These are phyloP conservation scores for Pulveroboletus sp. DNA, from an alignment of 768 basidiomycete genomes.

Conservation along the genomic window DNA sequence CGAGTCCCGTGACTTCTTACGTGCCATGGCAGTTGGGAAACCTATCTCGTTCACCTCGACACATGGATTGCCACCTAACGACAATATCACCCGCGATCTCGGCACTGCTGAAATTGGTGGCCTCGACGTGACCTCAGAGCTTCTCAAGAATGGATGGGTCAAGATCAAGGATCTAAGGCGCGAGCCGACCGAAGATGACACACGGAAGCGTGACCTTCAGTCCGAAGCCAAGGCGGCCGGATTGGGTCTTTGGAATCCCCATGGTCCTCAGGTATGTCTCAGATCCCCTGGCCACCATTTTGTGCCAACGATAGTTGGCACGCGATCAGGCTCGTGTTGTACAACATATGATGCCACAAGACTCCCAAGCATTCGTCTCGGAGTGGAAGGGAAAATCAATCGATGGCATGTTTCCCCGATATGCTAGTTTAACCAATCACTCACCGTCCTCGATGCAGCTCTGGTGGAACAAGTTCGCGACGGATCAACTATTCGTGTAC, in stretches of 20 bases:
- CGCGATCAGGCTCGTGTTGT: slow-evolving; percentile 59
- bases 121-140: slow-evolving; percentile 64
- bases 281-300: background rate
- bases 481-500: slow-evolving; percentile 83
- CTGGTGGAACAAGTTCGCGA: slow-evolving; percentile 93
- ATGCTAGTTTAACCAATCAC: background rate
- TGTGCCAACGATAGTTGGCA: slow-evolving; percentile 4
- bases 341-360: slow-evolving; percentile 82
- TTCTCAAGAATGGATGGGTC: slow-evolving; percentile 90
- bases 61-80: slow-evolving; percentile 73
- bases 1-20: slow-evolving; percentile 89
- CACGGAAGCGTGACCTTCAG: slow-evolving; percentile 67
- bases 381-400: slow-evolving; percentile 91
- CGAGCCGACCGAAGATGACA: slow-evolving; percentile 76
- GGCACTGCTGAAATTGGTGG: slow-evolving; percentile 72
- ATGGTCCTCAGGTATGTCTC: slow-evolving; percentile 58
- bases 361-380: slow-evolving; percentile 82
- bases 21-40: slow-evolving; percentile 82
- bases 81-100: slow-evolving; percentile 74
- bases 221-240: slow-evolving; percentile 68
- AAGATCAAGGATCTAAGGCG: slow-evolving; percentile 86
- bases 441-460: slow-evolving; percentile 40
- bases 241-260: slow-evolving; percentile 83
- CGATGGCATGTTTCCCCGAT: slow-evolving; percentile 53
- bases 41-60: slow-evolving; percentile 80